Percentiles rank a stretch among this genome's conserved stretches.
Evolutionary conservation across 257 asterid species (phyloP).

Genomic region (Scutellaria baicalensis): DNA sequence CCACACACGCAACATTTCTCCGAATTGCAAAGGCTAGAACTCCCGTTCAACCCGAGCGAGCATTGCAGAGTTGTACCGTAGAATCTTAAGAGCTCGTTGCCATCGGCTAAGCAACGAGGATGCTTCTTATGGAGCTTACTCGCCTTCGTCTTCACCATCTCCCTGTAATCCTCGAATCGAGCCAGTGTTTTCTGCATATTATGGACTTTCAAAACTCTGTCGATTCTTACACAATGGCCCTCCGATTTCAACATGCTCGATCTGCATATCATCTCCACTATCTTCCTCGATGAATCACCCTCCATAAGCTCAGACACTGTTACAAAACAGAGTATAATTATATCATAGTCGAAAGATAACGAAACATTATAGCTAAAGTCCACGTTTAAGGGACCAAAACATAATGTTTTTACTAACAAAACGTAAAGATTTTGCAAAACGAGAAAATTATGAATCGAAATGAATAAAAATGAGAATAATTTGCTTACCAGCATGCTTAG

Average conservation of each 20-base stretch:
- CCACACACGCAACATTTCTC: slow-evolving; percentile 66
- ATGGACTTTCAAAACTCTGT: slow-evolving; percentile 67
- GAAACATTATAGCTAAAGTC: not conserved
- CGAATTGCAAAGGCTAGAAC: slow-evolving; percentile 59
- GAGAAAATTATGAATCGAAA: not conserved
- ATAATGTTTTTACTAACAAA: too few species aligned
- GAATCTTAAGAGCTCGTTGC: slow-evolving; percentile 80
- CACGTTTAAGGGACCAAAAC: too few species aligned
- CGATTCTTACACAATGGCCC: slow-evolving; percentile 50
- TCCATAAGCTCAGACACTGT: slow-evolving; percentile 82
- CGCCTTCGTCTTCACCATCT: slow-evolving; percentile 60
- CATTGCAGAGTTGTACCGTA: slow-evolving; percentile 68
- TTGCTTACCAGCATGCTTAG: slow-evolving; percentile 74
- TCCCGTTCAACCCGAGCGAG: slow-evolving; percentile 61
- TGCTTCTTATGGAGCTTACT: slow-evolving; percentile 75
- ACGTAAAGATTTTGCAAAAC: too few species aligned
- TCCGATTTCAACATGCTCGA: slow-evolving; percentile 64
- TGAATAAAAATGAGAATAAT: not conserved
- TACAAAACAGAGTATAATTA: not conserved
- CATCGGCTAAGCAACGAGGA: slow-evolving; percentile 87
- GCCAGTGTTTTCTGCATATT: slow-evolving; percentile 64
- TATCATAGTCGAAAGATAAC: not conserved
- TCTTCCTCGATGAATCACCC: slow-evolving; percentile 85
- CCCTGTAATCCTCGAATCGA: slow-evolving; percentile 76
- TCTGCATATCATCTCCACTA: slow-evolving; percentile 78